A percentile compares a stretch with the other conserved stretches of the same genome.
Evolutionary conservation across 257 asterid genomes (phyloP).

Genomic region (Fraxinus quadrangulata): DNA sequence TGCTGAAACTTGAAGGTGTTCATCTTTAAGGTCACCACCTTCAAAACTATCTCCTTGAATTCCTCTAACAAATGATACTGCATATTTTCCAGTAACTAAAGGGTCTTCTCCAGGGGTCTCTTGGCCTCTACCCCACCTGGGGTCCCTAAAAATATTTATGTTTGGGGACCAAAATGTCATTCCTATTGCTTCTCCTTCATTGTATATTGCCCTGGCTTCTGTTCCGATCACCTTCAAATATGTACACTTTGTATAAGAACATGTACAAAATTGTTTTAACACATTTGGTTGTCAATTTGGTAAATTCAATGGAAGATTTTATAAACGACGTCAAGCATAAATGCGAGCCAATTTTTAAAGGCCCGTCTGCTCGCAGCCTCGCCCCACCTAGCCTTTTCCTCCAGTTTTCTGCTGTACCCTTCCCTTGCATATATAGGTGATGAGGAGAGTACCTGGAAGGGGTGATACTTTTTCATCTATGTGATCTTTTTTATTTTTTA

Average conservation of each 20-base stretch:
- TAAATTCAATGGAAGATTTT: not conserved
- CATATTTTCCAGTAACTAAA: constrained; percentile 51
- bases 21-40: constrained; percentile 42
- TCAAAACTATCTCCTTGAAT: constrained; percentile 62
- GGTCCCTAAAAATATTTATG: constrained; percentile 74
- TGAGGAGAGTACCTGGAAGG: not conserved
- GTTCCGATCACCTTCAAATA: constrained; percentile 59
- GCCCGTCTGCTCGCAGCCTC: not conserved
- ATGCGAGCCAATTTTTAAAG: not conserved
- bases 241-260: not conserved
- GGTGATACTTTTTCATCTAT: not conserved
- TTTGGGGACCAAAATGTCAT: constrained; percentile 87
- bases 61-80: constrained; percentile 68
- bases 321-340: not conserved
- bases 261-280: not conserved
- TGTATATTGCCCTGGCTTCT: constrained; percentile 66
- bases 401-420: not conserved
- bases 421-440: too few relatives aligned
- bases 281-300: not conserved
- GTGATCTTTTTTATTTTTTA: too few relatives aligned
- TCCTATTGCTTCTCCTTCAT: constrained; percentile 74
- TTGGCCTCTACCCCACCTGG: constrained; percentile 92
- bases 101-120: constrained; percentile 90
- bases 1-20: constrained; percentile 71
- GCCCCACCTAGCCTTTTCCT: not conserved